phyloP scores from a whole-genome alignment of 1,284 basidiomycete species.

The Anthracocystis walkeri region DNA sequence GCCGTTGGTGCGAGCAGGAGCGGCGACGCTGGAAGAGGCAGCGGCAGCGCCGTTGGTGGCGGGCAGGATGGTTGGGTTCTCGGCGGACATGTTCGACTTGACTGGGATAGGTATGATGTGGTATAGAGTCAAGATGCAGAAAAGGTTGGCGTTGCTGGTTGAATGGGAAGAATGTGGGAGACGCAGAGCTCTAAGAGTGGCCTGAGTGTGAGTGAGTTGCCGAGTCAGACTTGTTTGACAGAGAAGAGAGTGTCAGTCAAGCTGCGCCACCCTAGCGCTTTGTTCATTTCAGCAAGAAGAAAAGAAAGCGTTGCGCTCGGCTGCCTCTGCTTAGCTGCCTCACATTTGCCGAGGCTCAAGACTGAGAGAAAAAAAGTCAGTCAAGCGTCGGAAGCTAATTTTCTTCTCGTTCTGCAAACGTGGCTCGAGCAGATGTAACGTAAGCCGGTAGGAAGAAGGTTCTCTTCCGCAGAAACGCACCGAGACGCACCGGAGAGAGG shows the following conservation, averaged over 20 bases:
- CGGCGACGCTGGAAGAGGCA: conserved; percentile 17
- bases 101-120: conserved; percentile 10
- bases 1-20: conserved; percentile 66
- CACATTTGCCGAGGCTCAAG: no score
- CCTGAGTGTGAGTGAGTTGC: neutral
- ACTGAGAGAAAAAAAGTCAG: no score
- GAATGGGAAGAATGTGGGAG: neutral
- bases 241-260: neutral
- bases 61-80: conserved; percentile 68
- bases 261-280: conserved; percentile 2
- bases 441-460: no score
- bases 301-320: no score
- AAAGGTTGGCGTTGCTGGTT: conserved; percentile 9
- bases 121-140: neutral
- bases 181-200: conserved; percentile 15
- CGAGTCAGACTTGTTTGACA: conserved; percentile 8
- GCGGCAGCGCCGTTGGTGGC: conserved; percentile 63
- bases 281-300: neutral
- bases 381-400: no score
- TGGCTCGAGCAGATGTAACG: neutral
- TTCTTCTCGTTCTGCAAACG: neutral
- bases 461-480: no score
- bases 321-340: no score
- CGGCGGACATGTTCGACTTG: conserved; percentile 61
- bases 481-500: neutral